phyloP scores from a whole-genome alignment of 768 basidiomycete species.

The Coprinellus aureogranulatus region DNA sequence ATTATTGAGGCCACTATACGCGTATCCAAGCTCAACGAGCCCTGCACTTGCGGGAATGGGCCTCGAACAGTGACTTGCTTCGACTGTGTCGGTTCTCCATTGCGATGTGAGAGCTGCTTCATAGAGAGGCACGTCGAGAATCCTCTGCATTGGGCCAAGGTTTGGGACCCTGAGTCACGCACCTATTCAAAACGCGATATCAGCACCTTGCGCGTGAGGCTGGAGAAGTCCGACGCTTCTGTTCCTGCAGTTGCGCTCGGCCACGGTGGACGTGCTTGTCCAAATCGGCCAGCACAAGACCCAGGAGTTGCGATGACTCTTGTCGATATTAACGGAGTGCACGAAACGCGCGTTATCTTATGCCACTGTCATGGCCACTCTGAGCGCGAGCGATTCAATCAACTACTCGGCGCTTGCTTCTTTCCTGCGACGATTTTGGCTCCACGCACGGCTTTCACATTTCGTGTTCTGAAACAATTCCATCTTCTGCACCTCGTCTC shows the following conservation, averaged over 20 bases:
- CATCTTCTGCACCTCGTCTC: conserved; percentile 21
- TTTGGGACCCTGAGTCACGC: not conserved
- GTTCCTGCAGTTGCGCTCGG: not conserved
- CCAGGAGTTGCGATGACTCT: too few relatives aligned
- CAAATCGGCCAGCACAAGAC: too few relatives aligned
- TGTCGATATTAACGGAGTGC: not conserved
- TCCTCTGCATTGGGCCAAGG: not conserved
- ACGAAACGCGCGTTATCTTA: not conserved
- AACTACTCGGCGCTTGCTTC: not conserved
- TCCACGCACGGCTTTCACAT: not conserved
- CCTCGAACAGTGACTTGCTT: not conserved
- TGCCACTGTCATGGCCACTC: not conserved
- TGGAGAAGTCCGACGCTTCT: not conserved
- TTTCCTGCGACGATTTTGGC: not conserved
- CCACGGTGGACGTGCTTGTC: not conserved
- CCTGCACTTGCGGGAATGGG: not conserved
- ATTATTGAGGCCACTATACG: too few relatives aligned
- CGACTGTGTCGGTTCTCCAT: not conserved
- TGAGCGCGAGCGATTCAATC: not conserved
- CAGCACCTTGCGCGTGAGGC: not conserved
- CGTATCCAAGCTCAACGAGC: too few relatives aligned
- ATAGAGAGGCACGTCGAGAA: not conserved
- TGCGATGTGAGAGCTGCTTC: not conserved
- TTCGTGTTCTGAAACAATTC: conserved; percentile 17
- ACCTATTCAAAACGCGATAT: too few relatives aligned